A percentile compares a stretch with the other conserved stretches of the same genome.
These are phyloP conservation scores for Gentiana straminea DNA, from an alignment of 257 asterid species.

Conservation along the genomic window DNA sequence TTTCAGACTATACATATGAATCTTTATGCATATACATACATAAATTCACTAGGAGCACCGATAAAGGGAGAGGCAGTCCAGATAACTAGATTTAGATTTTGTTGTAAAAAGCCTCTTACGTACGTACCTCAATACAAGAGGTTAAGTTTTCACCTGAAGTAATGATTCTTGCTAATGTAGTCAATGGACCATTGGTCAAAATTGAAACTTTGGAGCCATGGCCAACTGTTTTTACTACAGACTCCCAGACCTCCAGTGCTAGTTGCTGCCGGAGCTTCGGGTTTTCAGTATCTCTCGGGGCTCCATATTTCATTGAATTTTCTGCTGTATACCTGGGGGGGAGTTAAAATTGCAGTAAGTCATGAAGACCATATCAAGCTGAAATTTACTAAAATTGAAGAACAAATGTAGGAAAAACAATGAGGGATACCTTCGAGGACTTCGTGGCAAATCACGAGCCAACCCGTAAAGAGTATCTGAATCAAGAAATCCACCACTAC, in stretches of 20 bases:
- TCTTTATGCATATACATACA: too few relatives aligned
- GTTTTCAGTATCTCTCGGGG: conserved; percentile 66
- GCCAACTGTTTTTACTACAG: conserved; percentile 38
- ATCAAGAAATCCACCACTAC: conserved; percentile 74
- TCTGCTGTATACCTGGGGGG: conserved; percentile 60
- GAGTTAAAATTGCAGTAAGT: not conserved
- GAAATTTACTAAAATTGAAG: too few relatives aligned
- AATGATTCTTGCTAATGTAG: conserved; percentile 57
- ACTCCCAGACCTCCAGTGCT: conserved; percentile 66
- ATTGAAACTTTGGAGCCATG: conserved; percentile 51
- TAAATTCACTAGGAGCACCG: too few relatives aligned
- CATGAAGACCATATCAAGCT: too few relatives aligned
- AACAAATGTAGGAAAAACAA: too few relatives aligned
- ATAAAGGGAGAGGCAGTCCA: too few relatives aligned
- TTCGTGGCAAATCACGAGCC: conserved; percentile 67
- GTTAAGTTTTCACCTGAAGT: conserved; percentile 33
- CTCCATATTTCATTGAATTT: conserved; percentile 55
- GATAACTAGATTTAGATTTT: too few relatives aligned
- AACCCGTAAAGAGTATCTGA: conserved; percentile 78
- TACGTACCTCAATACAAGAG: conserved; percentile 41
- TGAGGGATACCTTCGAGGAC: conserved; percentile 55
- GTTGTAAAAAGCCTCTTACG: conserved; percentile 7
- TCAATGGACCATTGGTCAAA: conserved; percentile 81
- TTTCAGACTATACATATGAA: too few relatives aligned
- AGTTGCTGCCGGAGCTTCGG: conserved; percentile 76